These are phyloP conservation scores for Acanthamoeba sp. DNA, from an alignment of 208 protist species.

Conservation along the genomic window DNA sequence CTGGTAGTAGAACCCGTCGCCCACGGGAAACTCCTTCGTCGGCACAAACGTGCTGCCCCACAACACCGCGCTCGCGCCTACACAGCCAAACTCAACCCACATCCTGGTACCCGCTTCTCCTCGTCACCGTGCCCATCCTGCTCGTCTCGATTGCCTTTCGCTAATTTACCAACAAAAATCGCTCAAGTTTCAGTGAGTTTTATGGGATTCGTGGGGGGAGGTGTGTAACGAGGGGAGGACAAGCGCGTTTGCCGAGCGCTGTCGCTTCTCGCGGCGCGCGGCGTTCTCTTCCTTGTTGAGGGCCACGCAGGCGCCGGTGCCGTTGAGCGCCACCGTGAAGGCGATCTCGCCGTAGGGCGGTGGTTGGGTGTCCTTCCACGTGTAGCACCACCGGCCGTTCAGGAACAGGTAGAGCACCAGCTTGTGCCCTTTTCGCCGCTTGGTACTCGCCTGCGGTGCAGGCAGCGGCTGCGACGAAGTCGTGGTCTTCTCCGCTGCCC, in stretches of 20 bases:
- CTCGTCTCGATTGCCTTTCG: no score
- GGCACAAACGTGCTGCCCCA: slow-evolving; percentile 43
- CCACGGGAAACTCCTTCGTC: slow-evolving; percentile 41
- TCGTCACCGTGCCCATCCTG: no score
- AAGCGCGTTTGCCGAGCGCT: no score
- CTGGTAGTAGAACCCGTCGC: slow-evolving; percentile 31
- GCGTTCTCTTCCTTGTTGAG: slow-evolving; percentile 5
- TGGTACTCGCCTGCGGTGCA: neutral
- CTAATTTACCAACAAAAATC: no score
- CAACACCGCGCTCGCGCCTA: slow-evolving; percentile 16
- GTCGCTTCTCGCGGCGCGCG: neutral
- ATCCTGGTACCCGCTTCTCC: neutral
- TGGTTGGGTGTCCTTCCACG: neutral
- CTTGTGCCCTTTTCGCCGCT: neutral
- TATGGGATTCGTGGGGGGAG: no score
- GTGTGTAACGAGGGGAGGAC: no score
- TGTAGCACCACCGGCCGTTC: slow-evolving; percentile 37
- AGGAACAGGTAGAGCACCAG: slow-evolving; percentile 9
- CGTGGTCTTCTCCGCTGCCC: no score
- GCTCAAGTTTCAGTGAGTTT: no score
- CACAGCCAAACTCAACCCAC: neutral
- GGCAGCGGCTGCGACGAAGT: neutral
- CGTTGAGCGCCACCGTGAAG: slow-evolving; percentile 41
- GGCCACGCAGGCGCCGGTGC: neutral
- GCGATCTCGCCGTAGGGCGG: slow-evolving; percentile 3